These are phyloP conservation scores for Tubosaeta brunneosetosa DNA, from an alignment of 768 basidiomycete species.

Conservation along the genomic window DNA sequence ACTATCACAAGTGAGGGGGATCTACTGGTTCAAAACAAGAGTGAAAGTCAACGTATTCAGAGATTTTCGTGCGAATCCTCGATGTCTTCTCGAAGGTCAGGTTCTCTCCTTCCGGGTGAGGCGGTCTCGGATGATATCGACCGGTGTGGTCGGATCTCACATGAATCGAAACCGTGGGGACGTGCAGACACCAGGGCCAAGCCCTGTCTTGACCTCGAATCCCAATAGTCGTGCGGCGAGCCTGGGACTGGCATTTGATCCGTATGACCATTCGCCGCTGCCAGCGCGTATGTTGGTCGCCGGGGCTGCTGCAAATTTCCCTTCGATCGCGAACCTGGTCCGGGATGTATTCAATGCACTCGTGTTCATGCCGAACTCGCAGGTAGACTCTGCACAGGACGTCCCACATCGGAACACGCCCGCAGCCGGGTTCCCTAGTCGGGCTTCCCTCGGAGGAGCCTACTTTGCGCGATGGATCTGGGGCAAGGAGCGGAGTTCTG, in stretches of 20 bases:
- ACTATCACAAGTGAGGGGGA: constrained; percentile 75
- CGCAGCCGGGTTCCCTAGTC: constrained; percentile 66
- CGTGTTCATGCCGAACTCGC: constrained; percentile 68
- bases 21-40: constrained; percentile 84
- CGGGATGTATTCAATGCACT: constrained; percentile 82
- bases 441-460: constrained; percentile 67
- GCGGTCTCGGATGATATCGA: constrained; percentile 69
- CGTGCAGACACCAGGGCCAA: constrained; percentile 28
- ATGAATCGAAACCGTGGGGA: constrained; percentile 29
- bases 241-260: constrained; percentile 71
- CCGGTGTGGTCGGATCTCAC: constrained; percentile 51
- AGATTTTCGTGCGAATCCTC: constrained; percentile 83
- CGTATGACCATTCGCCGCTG: constrained; percentile 64
- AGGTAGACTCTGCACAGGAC: constrained; percentile 75
- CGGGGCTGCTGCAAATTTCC: constrained; percentile 82
- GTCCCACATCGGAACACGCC: no score
- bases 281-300: constrained; percentile 66
- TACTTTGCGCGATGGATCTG: constrained; percentile 85
- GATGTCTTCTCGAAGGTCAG: constrained; percentile 82
- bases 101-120: constrained; percentile 77
- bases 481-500: constrained; percentile 53
- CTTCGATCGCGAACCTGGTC: constrained; percentile 71
- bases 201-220: constrained; percentile 16
- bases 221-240: constrained; percentile 31
- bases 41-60: constrained; percentile 86